phyloP scores from a whole-genome alignment of 805 yeast genomes.

The Candida sanyiensis region DNA sequence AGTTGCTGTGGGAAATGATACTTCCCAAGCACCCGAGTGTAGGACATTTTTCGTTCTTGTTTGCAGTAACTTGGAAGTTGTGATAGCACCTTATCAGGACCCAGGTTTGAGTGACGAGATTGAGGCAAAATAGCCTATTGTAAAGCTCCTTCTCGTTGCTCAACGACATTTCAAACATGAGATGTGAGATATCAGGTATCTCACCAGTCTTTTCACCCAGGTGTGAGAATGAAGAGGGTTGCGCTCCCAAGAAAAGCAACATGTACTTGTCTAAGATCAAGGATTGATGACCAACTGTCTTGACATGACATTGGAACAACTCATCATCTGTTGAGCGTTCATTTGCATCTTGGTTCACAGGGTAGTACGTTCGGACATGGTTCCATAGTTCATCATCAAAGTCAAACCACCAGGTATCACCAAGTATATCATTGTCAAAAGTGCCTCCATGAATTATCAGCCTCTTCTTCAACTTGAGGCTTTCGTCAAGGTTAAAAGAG shows the following conservation, averaged over 20 bases:
- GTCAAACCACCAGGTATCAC: slow-evolving; percentile 49
- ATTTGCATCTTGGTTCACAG: slow-evolving; percentile 10
- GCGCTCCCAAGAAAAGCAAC: slow-evolving; percentile 16
- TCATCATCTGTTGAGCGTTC: slow-evolving; percentile 12
- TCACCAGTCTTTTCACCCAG: not conserved
- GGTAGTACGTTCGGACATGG: slow-evolving; percentile 24
- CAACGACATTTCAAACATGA: not conserved
- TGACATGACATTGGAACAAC: slow-evolving; percentile 9
- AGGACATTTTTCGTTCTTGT: not conserved
- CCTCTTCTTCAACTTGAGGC: slow-evolving; percentile 10
- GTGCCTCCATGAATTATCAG: slow-evolving; percentile 37
- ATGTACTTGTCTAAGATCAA: slow-evolving; percentile 19
- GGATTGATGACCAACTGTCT: slow-evolving; percentile 16
- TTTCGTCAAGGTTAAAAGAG: slow-evolving; percentile 3
- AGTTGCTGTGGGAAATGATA: slow-evolving; percentile 9
- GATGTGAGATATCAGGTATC: slow-evolving; percentile 16
- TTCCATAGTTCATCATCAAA: slow-evolving; percentile 39
- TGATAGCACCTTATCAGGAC: slow-evolving; percentile 12
- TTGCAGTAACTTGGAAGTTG: slow-evolving; percentile 2
- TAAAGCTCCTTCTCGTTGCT: slow-evolving; percentile 5
- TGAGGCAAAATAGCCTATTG: slow-evolving; percentile 13
- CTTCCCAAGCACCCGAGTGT: slow-evolving; percentile 11
- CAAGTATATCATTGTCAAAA: slow-evolving; percentile 28
- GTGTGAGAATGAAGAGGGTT: slow-evolving; percentile 5
- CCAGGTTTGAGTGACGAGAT: slow-evolving; percentile 17